phyloP scores from a whole-genome alignment of 257 asterid genomes.

The Solanum bulbocastanum region DNA sequence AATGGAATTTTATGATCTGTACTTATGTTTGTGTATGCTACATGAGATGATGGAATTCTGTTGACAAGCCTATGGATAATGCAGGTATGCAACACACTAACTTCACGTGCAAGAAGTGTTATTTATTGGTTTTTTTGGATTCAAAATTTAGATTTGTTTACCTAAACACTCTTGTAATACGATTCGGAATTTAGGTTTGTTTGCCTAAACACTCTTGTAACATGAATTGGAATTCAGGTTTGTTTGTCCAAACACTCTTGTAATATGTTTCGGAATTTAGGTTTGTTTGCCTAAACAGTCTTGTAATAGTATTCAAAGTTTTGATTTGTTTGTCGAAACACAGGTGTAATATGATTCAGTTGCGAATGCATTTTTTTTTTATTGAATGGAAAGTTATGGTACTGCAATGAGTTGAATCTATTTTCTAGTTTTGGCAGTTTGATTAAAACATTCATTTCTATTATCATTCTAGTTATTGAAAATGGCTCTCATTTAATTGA shows the following conservation, averaged over 20 bases:
- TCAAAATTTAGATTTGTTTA: not conserved
- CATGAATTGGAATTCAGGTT: not conserved
- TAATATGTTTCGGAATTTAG: not conserved
- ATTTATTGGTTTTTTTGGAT: not conserved
- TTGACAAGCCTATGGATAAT: not conserved
- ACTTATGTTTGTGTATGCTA: not conserved
- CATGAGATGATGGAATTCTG: not conserved
- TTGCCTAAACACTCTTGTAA: not conserved
- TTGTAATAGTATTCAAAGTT: not conserved
- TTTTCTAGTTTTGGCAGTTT: not conserved
- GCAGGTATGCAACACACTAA: not conserved
- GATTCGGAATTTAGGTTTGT: not conserved
- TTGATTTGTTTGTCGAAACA: not conserved
- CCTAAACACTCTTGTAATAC: not conserved
- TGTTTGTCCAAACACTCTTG: not conserved
- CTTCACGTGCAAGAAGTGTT: not conserved
- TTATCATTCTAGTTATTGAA: not conserved
- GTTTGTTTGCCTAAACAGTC: not conserved
- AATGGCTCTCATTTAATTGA: not conserved
- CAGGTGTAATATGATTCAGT: not conserved
- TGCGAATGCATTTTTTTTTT: not conserved
- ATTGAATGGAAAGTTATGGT: not conserved
- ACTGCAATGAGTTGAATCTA: not conserved
- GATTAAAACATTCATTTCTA: not conserved
- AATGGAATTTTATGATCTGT: not conserved